Conservation (phyloP, 257 asterid genomes). For the Solanum medicagineum region DNA sequence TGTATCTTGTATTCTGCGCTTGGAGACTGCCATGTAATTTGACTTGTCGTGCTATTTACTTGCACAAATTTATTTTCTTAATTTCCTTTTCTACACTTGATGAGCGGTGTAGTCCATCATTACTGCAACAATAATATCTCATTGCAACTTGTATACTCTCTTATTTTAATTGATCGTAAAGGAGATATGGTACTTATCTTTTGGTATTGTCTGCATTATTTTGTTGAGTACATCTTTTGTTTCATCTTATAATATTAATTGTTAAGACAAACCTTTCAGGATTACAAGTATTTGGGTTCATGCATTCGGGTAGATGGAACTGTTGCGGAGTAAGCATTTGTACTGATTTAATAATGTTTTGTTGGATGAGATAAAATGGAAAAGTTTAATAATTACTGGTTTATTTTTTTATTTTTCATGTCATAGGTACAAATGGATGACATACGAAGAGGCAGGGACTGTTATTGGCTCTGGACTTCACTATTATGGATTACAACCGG, state of each 20-base stretch:
- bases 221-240: neutral
- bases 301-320: slow-evolving; percentile 88
- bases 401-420: neutral
- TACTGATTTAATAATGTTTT: neutral
- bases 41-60: neutral
- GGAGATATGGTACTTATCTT: neutral
- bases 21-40: neutral
- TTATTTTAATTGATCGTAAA: neutral
- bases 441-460: slow-evolving; percentile 82
- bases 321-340: slow-evolving; percentile 80
- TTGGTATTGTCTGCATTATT: neutral
- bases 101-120: neutral
- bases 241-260: slow-evolving; percentile 1
- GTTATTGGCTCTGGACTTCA: slow-evolving; percentile 86
- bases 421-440: slow-evolving; percentile 91
- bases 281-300: slow-evolving; percentile 84
- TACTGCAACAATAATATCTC: neutral
- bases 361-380: neutral
- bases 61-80: neutral
- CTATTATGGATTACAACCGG: slow-evolving; percentile 55
- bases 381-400: neutral
- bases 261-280: slow-evolving; percentile 54
- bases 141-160: neutral
- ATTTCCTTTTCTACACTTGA: neutral
- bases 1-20: neutral